phyloP scores from a whole-genome alignment of 163 green algal species.

The Volvox carteri region DNA sequence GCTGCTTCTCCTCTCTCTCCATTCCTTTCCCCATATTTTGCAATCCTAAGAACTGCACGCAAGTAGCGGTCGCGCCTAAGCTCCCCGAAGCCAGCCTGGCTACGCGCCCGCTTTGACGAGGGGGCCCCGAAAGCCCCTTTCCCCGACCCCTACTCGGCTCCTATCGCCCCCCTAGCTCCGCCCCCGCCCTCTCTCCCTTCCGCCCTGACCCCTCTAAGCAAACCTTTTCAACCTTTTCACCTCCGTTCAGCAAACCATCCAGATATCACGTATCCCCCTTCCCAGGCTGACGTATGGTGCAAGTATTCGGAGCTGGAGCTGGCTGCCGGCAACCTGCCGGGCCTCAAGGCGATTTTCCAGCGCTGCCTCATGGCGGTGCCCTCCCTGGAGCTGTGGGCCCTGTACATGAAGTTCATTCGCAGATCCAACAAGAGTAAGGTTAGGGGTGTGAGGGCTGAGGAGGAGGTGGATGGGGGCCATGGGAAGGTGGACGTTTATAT shows the following conservation, averaged over 20 bases:
- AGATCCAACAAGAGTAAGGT: constrained; percentile 44
- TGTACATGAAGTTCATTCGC: constrained; percentile 64
- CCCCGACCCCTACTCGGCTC: background rate
- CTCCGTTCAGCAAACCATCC: background rate
- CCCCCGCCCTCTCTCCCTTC: background rate
- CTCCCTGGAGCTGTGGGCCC: constrained; percentile 74
- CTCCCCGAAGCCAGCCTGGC: no score
- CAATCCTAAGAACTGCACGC: background rate
- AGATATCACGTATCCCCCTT: background rate
- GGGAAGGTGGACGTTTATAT: constrained; percentile 15
- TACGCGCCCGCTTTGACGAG: no score
- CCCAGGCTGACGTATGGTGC: constrained; percentile 84
- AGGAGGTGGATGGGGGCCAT: background rate
- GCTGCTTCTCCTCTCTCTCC: background rate
- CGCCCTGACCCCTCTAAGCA: background rate
- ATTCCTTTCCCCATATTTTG: background rate
- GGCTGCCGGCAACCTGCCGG: constrained; percentile 64
- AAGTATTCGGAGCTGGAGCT: constrained; percentile 89
- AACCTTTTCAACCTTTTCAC: background rate
- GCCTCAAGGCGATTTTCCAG: constrained; percentile 87
- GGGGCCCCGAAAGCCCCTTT: no score
- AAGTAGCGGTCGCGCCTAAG: no score
- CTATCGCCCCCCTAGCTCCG: background rate
- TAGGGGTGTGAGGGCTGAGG: background rate
- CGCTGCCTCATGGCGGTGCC: constrained; percentile 89